Evolutionary conservation across 768 basidiomycete genomes (phyloP).

Genomic region (Tulasnella sp.): DNA sequence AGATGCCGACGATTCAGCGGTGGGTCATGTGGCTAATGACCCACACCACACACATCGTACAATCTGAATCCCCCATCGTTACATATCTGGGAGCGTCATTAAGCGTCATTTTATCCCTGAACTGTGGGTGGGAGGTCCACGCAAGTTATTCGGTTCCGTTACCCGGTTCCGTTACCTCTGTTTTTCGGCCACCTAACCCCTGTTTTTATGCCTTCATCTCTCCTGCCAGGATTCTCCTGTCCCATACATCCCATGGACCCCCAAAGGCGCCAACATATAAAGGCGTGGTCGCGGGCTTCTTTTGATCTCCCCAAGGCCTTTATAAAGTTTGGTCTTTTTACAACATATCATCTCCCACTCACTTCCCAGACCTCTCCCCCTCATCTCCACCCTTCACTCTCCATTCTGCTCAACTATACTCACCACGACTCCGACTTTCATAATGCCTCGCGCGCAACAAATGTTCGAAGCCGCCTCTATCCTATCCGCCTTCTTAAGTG

Average conservation of each 20-base stretch:
- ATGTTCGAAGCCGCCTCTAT: constrained; percentile 68
- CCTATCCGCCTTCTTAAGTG: constrained; percentile 54
- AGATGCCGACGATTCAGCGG: too few relatives aligned
- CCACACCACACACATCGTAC: too few relatives aligned
- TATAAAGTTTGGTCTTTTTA: not conserved
- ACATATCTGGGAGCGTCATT: too few relatives aligned
- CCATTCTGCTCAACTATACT: constrained; percentile 32
- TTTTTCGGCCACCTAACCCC: too few relatives aligned
- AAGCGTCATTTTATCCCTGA: too few relatives aligned
- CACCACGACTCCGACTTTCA: constrained; percentile 25
- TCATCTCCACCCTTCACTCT: constrained; percentile 27
- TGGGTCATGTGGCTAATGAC: too few relatives aligned
- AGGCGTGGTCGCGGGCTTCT: not conserved
- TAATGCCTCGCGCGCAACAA: constrained; percentile 62
- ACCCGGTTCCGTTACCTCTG: too few relatives aligned
- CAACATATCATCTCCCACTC: not conserved
- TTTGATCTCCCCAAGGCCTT: too few relatives aligned
- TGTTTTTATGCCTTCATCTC: not conserved
- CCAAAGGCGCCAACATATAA: not conserved
- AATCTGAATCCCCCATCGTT: too few relatives aligned
- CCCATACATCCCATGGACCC: not conserved
- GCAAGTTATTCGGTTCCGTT: too few relatives aligned
- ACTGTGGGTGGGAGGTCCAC: too few relatives aligned
- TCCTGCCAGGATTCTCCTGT: not conserved
- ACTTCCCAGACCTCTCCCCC: constrained; percentile 22